Evolutionary conservation across 306 rosid genomes (phyloP).

Genomic region (Hippophae tibetana): DNA sequence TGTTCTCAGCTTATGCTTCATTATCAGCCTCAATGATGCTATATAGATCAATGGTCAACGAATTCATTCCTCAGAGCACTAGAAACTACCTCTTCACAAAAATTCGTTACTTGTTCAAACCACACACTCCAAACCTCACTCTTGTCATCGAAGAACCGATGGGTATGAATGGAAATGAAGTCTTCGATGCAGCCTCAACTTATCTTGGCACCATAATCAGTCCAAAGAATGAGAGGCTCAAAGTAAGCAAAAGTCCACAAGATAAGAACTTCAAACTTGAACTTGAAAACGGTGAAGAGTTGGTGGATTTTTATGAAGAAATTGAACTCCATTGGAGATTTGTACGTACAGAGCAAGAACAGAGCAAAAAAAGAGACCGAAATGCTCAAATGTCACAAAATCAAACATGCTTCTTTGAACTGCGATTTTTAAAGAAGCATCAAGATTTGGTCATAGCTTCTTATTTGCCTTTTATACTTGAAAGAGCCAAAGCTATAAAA

Average conservation of each 20-base stretch:
- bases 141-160: constrained; percentile 56
- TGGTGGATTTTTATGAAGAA: constrained; percentile 35
- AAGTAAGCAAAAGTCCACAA: constrained; percentile 44
- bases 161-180: constrained; percentile 51
- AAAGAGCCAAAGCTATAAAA: constrained; percentile 30
- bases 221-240: constrained; percentile 43
- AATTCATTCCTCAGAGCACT: constrained; percentile 55
- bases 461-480: constrained; percentile 52
- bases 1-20: constrained; percentile 85
- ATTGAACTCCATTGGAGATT: constrained; percentile 39
- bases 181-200: constrained; percentile 61
- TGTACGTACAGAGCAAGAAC: constrained; percentile 28
- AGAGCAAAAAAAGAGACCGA: constrained; percentile 20
- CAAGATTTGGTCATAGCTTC: constrained; percentile 22
- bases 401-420: constrained; percentile 33
- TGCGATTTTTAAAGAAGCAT: constrained; percentile 45
- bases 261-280: constrained; percentile 48
- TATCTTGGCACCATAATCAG: constrained; percentile 50
- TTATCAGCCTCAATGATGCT: constrained; percentile 70
- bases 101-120: constrained; percentile 38
- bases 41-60: constrained; percentile 58
- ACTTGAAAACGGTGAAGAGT: constrained; percentile 51
- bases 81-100: constrained; percentile 36
- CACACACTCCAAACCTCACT: constrained; percentile 40
- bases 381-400: constrained; percentile 29